Conservation (phyloP, 1,139 yeast species). For the Lodderomyces metapsilosis region DNA sequence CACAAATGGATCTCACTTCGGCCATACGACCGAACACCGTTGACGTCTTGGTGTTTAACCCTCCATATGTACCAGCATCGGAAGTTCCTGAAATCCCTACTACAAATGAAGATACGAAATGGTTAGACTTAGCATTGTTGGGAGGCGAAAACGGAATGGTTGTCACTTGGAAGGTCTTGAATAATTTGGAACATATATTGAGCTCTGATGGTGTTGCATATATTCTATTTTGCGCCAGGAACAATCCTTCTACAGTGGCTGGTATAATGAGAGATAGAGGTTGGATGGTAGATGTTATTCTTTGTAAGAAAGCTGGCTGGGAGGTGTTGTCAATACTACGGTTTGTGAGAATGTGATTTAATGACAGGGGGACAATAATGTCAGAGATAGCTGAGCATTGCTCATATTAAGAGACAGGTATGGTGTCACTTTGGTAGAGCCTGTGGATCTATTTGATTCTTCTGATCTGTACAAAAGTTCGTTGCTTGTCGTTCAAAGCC, state of each 20-base stretch:
- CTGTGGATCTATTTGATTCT: no score
- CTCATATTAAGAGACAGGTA: no score
- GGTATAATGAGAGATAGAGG: slow-evolving; percentile 45
- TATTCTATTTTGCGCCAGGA: slow-evolving; percentile 81
- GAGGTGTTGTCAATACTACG: slow-evolving; percentile 79
- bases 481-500: no score
- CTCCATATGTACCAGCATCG: slow-evolving; percentile 94
- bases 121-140: slow-evolving; percentile 86
- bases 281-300: slow-evolving; percentile 55
- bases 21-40: slow-evolving; percentile 46
- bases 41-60: slow-evolving; percentile 82
- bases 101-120: slow-evolving; percentile 45
- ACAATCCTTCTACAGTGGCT: slow-evolving; percentile 66
- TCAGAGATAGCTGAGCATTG: no score
- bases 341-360: slow-evolving; percentile 26
- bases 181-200: slow-evolving; percentile 47
- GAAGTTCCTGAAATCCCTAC: slow-evolving; percentile 57
- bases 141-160: slow-evolving; percentile 94
- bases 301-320: slow-evolving; percentile 88
- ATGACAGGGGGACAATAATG: neutral
- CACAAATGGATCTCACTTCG: slow-evolving; percentile 59
- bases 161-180: slow-evolving; percentile 65
- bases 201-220: slow-evolving; percentile 70
- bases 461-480: no score
- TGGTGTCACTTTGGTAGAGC: no score